Conservation (phyloP, 73 alveolate species). For the Symbiodinium natans region DNA sequence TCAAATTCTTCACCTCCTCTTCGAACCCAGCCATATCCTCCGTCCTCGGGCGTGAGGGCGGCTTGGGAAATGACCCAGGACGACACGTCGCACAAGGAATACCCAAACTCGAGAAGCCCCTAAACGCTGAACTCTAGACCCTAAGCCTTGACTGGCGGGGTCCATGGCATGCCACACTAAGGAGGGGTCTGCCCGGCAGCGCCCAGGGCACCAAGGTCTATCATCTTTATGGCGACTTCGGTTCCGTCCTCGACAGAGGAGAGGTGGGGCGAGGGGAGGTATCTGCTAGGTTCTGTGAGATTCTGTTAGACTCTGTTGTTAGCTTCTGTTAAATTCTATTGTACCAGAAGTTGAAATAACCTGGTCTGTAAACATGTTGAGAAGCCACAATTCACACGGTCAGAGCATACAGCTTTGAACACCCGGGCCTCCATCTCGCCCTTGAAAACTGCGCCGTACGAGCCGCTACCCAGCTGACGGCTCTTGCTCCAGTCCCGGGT, state of each 20-base stretch:
- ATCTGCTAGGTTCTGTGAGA: too few species aligned
- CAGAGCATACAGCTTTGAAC: too few species aligned
- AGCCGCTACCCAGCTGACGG: conserved; percentile 85
- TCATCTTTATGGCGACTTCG: conserved; percentile 85
- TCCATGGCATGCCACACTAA: neutral
- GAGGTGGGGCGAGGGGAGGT: too few species aligned
- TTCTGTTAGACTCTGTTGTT: too few species aligned
- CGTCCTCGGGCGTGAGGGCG: neutral
- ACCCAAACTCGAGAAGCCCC: neutral
- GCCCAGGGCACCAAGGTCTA: conserved; percentile 63
- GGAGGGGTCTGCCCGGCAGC: conserved; percentile 47
- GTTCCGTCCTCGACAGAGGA: conserved; percentile 38
- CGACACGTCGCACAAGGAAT: neutral
- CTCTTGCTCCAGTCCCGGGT: conserved; percentile 57
- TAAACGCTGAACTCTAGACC: neutral
- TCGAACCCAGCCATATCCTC: conserved; percentile 92
- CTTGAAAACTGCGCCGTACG: conserved; percentile 81
- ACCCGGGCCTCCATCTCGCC: conserved; percentile 83
- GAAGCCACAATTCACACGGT: too few species aligned
- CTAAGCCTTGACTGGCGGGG: too few species aligned
- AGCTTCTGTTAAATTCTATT: too few species aligned
- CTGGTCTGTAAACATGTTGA: too few species aligned
- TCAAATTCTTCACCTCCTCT: conserved; percentile 65
- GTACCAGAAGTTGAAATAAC: too few species aligned
- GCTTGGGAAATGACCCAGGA: neutral